A percentile compares a stretch with the other conserved stretches of the same genome.
These are phyloP conservation scores for Arabidopsis hybrid DNA, from an alignment of 441 rosid species.

Conservation along the genomic window DNA sequence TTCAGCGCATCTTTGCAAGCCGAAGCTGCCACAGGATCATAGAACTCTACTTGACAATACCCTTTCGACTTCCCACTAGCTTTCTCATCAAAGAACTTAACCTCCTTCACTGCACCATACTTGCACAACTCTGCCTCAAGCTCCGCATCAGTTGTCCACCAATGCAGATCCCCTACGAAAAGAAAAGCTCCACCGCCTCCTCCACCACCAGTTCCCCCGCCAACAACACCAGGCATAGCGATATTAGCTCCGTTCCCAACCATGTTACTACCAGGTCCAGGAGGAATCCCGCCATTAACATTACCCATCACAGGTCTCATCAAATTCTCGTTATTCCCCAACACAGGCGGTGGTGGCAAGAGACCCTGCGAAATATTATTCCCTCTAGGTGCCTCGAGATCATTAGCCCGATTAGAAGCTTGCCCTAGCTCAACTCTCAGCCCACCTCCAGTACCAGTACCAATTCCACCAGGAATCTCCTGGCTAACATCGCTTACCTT, in stretches of 20 bases:
- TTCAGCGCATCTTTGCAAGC: conserved; percentile 88
- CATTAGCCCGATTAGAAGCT: conserved; percentile 36
- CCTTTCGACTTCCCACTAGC: conserved; percentile 95
- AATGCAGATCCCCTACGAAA: conserved; percentile 89
- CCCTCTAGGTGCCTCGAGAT: conserved; percentile 50
- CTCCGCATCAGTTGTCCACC: conserved; percentile 96
- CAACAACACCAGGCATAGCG: conserved; percentile 36
- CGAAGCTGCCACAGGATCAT: conserved; percentile 72
- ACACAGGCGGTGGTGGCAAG: conserved; percentile 47
- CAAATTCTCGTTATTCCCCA: conserved; percentile 52
- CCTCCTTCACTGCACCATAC: conserved; percentile 78
- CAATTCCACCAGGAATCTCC: conserved; percentile 43
- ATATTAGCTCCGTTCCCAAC: conserved; percentile 49
- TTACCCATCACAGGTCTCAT: conserved; percentile 48
- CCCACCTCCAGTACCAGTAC: conserved; percentile 50
- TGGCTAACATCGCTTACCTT: conserved; percentile 45
- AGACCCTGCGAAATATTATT: conserved; percentile 49
- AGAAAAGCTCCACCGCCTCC: conserved; percentile 66
- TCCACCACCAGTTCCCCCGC: conserved; percentile 43
- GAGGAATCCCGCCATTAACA: conserved; percentile 46
- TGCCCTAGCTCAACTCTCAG: conserved; percentile 64
- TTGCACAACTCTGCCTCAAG: conserved; percentile 75
- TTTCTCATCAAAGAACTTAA: conserved; percentile 93
- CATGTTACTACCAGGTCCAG: conserved; percentile 40
- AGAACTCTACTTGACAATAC: conserved; percentile 91